These are phyloP conservation scores for Pichia sp. DNA, from an alignment of 1,139 yeast genomes.

Conservation along the genomic window DNA sequence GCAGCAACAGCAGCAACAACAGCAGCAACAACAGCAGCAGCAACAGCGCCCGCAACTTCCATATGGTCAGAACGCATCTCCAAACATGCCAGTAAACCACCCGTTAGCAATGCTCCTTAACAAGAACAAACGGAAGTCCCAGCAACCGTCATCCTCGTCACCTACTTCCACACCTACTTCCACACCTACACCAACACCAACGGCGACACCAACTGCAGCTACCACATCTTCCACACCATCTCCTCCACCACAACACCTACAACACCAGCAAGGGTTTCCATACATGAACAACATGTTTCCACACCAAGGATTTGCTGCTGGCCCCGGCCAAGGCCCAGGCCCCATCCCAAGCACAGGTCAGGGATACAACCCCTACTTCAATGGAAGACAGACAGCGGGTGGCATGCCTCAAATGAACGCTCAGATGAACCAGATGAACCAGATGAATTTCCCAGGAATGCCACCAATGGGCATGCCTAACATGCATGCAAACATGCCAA, in stretches of 20 bases:
- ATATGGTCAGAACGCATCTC: too few species aligned
- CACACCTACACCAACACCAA: neutral
- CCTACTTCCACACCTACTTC: neutral
- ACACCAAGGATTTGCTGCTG: too few species aligned
- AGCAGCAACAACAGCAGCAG: constrained; percentile 10
- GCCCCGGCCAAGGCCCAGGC: too few species aligned
- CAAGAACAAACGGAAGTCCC: neutral
- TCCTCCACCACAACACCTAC: constrained; percentile 2
- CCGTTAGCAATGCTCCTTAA: neutral
- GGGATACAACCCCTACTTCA: too few species aligned
- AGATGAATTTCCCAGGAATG: too few species aligned
- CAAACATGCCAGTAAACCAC: neutral
- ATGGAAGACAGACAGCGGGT: too few species aligned
- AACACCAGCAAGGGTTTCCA: constrained; percentile 3
- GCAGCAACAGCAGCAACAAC: constrained; percentile 15
- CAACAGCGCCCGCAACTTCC: neutral
- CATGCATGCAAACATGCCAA: too few species aligned
- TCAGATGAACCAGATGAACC: too few species aligned
- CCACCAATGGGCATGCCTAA: too few species aligned
- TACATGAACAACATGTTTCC: neutral
- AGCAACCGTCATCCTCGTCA: neutral
- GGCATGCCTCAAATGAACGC: too few species aligned
- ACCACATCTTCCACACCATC: constrained; percentile 1
- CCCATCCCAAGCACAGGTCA: too few species aligned
- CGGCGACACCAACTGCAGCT: neutral